Base-by-base conservation (phyloP, 306 rosid species). In the Hippophae tibetana region DNA sequence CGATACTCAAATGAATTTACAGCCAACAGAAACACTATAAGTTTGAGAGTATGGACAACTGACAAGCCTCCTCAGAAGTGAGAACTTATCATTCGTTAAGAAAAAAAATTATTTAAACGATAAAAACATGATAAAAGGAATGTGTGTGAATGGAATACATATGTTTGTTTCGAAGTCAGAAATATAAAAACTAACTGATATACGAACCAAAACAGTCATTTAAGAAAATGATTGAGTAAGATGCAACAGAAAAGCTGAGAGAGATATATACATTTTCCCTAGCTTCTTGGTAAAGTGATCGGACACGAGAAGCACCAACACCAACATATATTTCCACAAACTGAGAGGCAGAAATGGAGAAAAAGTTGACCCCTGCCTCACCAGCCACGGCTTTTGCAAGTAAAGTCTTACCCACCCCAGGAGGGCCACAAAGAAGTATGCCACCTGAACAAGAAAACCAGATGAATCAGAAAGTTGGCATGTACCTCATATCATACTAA, bases 321-420 rank as follows among this genome's bases (percentile, higher is more conserved):
- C 98, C 98, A 8, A 92, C 96, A 52, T 87, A 92, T 72, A 92
- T 92, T 63, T 92, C 98, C 68, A 92, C 96, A 56, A 92, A 92
- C 67, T 92, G 96, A 43, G 98, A 92, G 70, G 98, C 98, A 42
- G 98, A 92, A 62, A 92, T 92, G 58, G 98, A 92, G 84, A 92
- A 92, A 74, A 92, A 92, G 82, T 92, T 92, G 58, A 92, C 98
- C 40, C 98, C 98, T 13, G 98, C 98, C 78, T 92, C 98, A 50
- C 98, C 98, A 71, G 98, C 98, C 60, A 92, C 98, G 13, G 98
- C 98, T 80, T 92, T 92, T 63, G 98, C 98, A 53, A 92, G 81
- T 78, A 92, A 82, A 54, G 98, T 92, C 78, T 92, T 92, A 67
- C 98, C 98, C 66, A 92, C 98, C 14, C 98, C 98, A 67, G 98